Base-by-base conservation (phyloP, 306 rosid species). In the Lupinus albus region DNA sequence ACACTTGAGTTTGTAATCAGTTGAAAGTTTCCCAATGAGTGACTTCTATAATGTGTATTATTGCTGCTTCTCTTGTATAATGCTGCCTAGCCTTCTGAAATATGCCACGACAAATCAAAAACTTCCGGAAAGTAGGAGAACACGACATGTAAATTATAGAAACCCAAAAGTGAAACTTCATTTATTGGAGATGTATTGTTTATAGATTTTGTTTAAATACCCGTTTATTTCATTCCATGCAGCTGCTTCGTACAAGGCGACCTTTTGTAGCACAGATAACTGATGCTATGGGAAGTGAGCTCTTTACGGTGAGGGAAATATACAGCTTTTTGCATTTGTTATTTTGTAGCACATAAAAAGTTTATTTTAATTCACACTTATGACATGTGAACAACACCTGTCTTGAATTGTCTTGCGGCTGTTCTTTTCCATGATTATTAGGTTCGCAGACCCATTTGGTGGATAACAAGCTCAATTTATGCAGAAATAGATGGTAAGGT, bases 391-490 rank as follows among this genome's bases (percentile, higher is more conserved):
- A 21, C 7, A 71, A 8, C 45, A 55, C 32, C 35, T 45, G 49
- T 59, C 41, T 58, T 67, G 13, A 64, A 56, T 71, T 50, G 69
- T 68, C 75, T 61, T 67, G 70, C 74, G 65, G 42, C 8, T 73
- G 7, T 52, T 36, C 53, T 63, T 77, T 59, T 68, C 76, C 44
- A 39, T 70, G 49, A 46, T 57, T 80, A 93, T 67, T 80, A 93
- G 98, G 98, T 88, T 57, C 89, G 95, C 38, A 81, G 98, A 75
- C 98, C 98, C 73, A 87, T 93, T 83, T 93, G 98, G 98, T 93
- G 98, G 98, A 76, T 93, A 78, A 89, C 87, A 52, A 93, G 98
- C 84, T 93, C 98, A 75, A 93, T 93, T 56, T 89, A 86, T 67
- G 88, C 93, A 11, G 98, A 93, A 87, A 78, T 93, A 77, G 82